Conservation (phyloP, 768 basidiomycete genomes). For the Butyriboletus loyo region DNA sequence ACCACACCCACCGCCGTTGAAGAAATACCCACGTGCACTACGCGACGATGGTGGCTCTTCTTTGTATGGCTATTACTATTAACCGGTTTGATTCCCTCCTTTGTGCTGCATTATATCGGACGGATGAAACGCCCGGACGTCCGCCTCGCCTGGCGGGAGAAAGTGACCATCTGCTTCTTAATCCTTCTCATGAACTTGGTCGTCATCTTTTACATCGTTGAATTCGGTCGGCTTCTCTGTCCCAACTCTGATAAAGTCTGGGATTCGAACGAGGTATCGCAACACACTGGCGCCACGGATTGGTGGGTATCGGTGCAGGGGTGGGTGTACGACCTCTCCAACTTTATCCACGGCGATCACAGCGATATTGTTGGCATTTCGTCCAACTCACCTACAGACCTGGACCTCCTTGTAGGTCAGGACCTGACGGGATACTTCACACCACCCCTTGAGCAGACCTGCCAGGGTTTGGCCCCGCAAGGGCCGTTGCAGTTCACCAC, state of each 20-base stretch:
- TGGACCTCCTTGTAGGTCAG: slow-evolving; percentile 73
- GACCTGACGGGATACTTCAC: slow-evolving; percentile 90
- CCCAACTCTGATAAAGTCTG: slow-evolving; percentile 87
- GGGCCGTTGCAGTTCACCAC: slow-evolving; percentile 42
- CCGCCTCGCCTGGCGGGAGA: slow-evolving; percentile 91
- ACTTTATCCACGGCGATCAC: slow-evolving; percentile 82
- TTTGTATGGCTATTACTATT: slow-evolving; percentile 75
- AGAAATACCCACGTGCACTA: slow-evolving; percentile 69
- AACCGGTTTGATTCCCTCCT: slow-evolving; percentile 78
- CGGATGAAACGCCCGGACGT: slow-evolving; percentile 94
- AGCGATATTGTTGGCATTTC: slow-evolving; percentile 62
- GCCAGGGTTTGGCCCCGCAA: slow-evolving; percentile 67
- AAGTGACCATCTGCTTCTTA: slow-evolving; percentile 82
- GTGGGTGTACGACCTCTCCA: slow-evolving; percentile 78
- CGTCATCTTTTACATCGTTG: slow-evolving; percentile 87
- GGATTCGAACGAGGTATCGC: slow-evolving; percentile 61
- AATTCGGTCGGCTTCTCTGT: slow-evolving; percentile 83
- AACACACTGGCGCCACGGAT: slow-evolving; percentile 70
- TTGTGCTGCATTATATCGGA: slow-evolving; percentile 63
- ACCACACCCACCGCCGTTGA: slow-evolving; percentile 74
- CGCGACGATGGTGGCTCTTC: slow-evolving; percentile 78
- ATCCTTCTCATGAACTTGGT: slow-evolving; percentile 74
- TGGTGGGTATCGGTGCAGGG: slow-evolving; percentile 88
- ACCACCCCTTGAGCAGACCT: slow-evolving; percentile 71
- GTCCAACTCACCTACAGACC: slow-evolving; percentile 62